Conservation (phyloP, 2,329 filamentous ascomycete species). For the Pyricularia pennisetigena region DNA sequence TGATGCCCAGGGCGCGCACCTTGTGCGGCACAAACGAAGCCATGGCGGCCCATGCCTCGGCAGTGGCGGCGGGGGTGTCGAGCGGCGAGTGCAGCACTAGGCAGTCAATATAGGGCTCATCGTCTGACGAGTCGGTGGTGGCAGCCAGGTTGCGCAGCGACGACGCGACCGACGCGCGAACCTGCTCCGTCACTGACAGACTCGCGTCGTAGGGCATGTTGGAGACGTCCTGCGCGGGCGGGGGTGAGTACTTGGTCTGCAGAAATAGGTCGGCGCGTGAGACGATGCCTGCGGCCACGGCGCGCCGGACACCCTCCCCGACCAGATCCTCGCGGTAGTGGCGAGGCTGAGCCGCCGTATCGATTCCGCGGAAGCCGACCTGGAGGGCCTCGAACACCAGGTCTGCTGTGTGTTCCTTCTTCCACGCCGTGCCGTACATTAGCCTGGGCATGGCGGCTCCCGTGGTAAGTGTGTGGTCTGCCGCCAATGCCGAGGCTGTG, state of each 20-base stretch:
- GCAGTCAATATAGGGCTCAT: slow-evolving; percentile 52
- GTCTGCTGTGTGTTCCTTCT: slow-evolving; percentile 55
- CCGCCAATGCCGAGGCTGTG: slow-evolving; percentile 7
- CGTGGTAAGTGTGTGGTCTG: slow-evolving; percentile 9
- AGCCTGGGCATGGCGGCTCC: slow-evolving; percentile 36
- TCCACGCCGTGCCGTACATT: slow-evolving; percentile 83
- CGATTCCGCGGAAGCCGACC: slow-evolving; percentile 61
- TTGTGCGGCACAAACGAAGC: slow-evolving; percentile 54
- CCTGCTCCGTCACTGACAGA: slow-evolving; percentile 51
- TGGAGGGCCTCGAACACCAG: slow-evolving; percentile 60
- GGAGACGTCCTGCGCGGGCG: slow-evolving; percentile 48
- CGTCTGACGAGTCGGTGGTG: slow-evolving; percentile 10
- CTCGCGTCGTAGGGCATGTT: slow-evolving; percentile 54
- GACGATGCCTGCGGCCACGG: slow-evolving; percentile 49
- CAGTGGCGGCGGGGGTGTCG: slow-evolving; percentile 32
- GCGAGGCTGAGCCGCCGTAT: slow-evolving; percentile 69
- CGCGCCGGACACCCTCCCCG: slow-evolving; percentile 53
- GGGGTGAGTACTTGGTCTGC: slow-evolving; percentile 75
- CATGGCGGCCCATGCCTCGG: slow-evolving; percentile 57
- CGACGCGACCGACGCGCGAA: slow-evolving; percentile 55
- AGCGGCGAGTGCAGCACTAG: slow-evolving; percentile 61
- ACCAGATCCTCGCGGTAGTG: slow-evolving; percentile 70
- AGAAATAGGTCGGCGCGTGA: slow-evolving; percentile 52
- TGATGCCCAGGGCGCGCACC: slow-evolving; percentile 63
- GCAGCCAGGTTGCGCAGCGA: slow-evolving; percentile 56